phyloP scores from a whole-genome alignment of 1,284 basidiomycete species.

The Apiotrichum porosum region DNA sequence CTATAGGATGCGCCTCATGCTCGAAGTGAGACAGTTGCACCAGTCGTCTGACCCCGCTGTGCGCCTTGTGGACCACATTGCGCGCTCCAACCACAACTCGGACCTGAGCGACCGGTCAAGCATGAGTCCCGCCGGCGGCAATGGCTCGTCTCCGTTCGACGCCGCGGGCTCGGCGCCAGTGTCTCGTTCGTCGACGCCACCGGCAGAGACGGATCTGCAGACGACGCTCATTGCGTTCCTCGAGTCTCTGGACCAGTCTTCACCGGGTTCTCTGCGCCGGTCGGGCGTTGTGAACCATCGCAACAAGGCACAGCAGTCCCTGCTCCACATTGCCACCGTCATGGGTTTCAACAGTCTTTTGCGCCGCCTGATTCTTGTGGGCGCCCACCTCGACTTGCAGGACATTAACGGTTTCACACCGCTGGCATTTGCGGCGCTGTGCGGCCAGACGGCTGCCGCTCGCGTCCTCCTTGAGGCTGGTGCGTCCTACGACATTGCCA shows the following conservation, averaged over 20 bases:
- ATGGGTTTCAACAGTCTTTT: slow-evolving; percentile 72
- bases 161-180: neutral
- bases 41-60: slow-evolving; percentile 32
- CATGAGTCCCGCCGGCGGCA: slow-evolving; percentile 23
- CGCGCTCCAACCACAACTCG: slow-evolving; percentile 21
- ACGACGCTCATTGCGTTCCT: slow-evolving; percentile 73
- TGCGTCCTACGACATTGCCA: slow-evolving; percentile 71
- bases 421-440: slow-evolving; percentile 77
- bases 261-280: slow-evolving; percentile 46
- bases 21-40: slow-evolving; percentile 37
- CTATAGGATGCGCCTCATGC: slow-evolving; percentile 38
- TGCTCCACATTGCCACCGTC: slow-evolving; percentile 81
- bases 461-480: slow-evolving; percentile 68
- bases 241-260: slow-evolving; percentile 30
- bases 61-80: slow-evolving; percentile 35
- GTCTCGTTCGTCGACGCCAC: slow-evolving; percentile 48
- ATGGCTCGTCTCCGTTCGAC: slow-evolving; percentile 17
- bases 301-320: slow-evolving; percentile 63
- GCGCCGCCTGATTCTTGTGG: slow-evolving; percentile 65
- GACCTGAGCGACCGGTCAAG: slow-evolving; percentile 32
- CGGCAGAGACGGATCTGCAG: slow-evolving; percentile 56
- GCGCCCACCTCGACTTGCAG: slow-evolving; percentile 72
- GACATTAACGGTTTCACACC: slow-evolving; percentile 90
- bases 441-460: slow-evolving; percentile 62
- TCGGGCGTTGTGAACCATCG: slow-evolving; percentile 61